Evolutionary conservation across 1,139 yeast species (phyloP).

Genomic region (Chernovozyma sophiae-reginae): DNA sequence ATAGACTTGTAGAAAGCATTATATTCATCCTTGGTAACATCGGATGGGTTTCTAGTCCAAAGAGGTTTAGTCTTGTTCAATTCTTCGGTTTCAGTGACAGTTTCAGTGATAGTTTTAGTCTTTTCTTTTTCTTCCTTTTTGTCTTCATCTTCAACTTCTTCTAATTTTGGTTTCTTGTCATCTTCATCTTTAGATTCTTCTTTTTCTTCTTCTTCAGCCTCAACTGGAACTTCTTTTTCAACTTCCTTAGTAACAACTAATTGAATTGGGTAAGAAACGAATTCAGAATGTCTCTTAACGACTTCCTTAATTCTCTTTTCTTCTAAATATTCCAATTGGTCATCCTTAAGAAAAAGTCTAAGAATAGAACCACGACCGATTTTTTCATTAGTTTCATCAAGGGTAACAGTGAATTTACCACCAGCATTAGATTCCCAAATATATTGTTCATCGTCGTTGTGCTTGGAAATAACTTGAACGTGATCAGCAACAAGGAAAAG

Average conservation of each 20-base stretch:
- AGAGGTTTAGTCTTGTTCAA: slow-evolving; percentile 98
- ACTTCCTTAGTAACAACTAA: slow-evolving; percentile 98
- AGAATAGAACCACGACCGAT: slow-evolving; percentile 94
- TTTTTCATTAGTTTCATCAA: slow-evolving; percentile 81
- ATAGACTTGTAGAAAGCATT: slow-evolving; percentile 99
- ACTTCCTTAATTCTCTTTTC: slow-evolving; percentile 99
- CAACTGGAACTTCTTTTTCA: slow-evolving; percentile 87
- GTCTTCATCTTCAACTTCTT: slow-evolving; percentile 65
- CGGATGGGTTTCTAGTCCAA: slow-evolving; percentile 99
- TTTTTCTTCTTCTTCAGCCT: slow-evolving; percentile 57
- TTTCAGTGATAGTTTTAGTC: slow-evolving; percentile 79
- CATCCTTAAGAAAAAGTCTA: slow-evolving; percentile 97
- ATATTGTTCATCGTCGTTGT: slow-evolving; percentile 99
- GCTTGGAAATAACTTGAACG: slow-evolving; percentile 97
- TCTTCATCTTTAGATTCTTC: slow-evolving; percentile 48
- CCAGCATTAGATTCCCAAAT: slow-evolving; percentile 99
- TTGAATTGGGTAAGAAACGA: slow-evolving; percentile 98
- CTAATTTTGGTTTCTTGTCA: slow-evolving; percentile 58
- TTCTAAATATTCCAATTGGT: slow-evolving; percentile 97
- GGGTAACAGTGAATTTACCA: slow-evolving; percentile 95
- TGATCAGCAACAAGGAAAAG: slow-evolving; percentile 98
- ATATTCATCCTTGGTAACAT: slow-evolving; percentile 97
- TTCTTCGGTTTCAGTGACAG: slow-evolving; percentile 89
- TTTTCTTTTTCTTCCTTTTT: slow-evolving; percentile 67
- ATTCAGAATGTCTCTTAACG: slow-evolving; percentile 99